Conservation (phyloP, 495 filamentous ascomycete genomes). For the Hypoxylon perforatum region DNA sequence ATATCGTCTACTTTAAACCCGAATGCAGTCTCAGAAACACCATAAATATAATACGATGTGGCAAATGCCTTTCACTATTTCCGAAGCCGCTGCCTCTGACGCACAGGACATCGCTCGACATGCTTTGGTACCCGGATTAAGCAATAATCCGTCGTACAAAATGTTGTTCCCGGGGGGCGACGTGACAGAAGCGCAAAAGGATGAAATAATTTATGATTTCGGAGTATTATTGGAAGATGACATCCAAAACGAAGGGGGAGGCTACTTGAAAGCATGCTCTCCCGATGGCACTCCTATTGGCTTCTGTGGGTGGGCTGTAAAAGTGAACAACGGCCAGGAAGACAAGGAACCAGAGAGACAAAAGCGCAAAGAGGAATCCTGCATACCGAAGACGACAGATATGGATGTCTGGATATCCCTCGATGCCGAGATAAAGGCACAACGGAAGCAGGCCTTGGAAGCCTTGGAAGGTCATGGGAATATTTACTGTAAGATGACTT, state of each 20-base stretch:
- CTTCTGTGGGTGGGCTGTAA: conserved; percentile 28
- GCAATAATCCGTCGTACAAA: conserved; percentile 21
- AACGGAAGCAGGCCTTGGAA: conserved; percentile 19
- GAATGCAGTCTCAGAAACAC: too few species aligned
- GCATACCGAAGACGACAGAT: conserved; percentile 21
- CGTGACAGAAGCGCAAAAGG: conserved; percentile 22
- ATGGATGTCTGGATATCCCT: conserved; percentile 27
- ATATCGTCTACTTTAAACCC: too few species aligned
- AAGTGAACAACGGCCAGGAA: conserved; percentile 1
- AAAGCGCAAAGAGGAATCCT: conserved; percentile 18
- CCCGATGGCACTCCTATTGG: conserved; percentile 24
- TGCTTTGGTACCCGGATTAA: not conserved
- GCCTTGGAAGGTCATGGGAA: conserved; percentile 27
- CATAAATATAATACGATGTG: not conserved
- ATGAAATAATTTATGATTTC: conserved; percentile 25
- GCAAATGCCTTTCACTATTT: not conserved
- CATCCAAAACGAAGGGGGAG: conserved; percentile 16
- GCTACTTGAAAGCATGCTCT: conserved; percentile 25
- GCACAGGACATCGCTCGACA: not conserved
- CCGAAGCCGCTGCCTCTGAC: not conserved
- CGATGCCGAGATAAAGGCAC: conserved; percentile 21
- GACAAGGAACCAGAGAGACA: conserved; percentile 13
- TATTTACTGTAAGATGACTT: conserved; percentile 32
- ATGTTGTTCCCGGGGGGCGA: conserved; percentile 28
- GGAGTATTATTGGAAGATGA: conserved; percentile 31